Evolutionary conservation across 2,329 filamentous ascomycete species (phyloP).

Genomic region (Gaeumannomyces tritici): DNA sequence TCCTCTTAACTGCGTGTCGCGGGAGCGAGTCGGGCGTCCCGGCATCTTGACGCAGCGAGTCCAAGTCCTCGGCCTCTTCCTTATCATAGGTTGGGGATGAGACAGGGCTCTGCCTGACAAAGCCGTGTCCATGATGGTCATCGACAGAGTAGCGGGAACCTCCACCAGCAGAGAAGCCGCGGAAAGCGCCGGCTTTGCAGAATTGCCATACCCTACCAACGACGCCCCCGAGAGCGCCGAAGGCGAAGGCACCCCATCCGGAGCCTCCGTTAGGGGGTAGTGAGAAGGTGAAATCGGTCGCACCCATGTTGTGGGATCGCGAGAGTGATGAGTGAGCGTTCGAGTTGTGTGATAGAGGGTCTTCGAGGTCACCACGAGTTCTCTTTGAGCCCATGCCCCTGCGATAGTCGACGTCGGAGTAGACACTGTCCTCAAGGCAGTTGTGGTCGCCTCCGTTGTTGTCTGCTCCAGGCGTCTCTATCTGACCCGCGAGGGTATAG

Average conservation of each 20-base stretch:
- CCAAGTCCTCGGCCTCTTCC: neutral
- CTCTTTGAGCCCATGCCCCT: conserved; percentile 40
- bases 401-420: conserved; percentile 48
- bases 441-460: conserved; percentile 16
- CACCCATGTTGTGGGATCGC: neutral
- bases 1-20: conserved; percentile 39
- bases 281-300: conserved; percentile 4
- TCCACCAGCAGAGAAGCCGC: conserved; percentile 79
- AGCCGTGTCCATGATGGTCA: neutral
- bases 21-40: conserved; percentile 9
- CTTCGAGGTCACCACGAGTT: conserved; percentile 25
- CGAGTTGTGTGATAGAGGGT: neutral
- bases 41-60: neutral
- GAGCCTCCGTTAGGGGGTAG: conserved; percentile 13
- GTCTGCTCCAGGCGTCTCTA: conserved; percentile 33
- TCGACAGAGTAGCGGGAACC: conserved; percentile 53
- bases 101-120: neutral
- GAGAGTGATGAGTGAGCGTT: neutral
- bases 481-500: conserved; percentile 45
- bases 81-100: neutral
- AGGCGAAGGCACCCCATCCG: conserved; percentile 48
- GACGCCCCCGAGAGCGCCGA: conserved; percentile 55
- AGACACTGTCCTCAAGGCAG: conserved; percentile 41
- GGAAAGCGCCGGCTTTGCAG: conserved; percentile 64
- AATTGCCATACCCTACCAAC: conserved; percentile 79